phyloP scores from a whole-genome alignment of 768 basidiomycete genomes.

The Gyrodon lividus region DNA sequence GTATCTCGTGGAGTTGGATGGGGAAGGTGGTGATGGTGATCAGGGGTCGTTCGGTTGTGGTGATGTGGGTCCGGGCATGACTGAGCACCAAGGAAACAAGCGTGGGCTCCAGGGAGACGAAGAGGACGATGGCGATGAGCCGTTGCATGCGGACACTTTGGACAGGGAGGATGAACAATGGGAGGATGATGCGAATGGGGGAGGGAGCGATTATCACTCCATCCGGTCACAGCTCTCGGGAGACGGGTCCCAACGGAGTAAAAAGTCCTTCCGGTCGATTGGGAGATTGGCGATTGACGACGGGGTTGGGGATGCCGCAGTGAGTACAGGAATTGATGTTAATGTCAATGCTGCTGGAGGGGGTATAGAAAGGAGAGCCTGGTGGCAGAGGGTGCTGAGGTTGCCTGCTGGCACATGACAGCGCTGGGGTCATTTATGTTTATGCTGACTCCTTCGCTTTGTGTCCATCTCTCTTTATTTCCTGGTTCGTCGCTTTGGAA shows the following conservation, averaged over 20 bases:
- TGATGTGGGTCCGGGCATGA: not conserved
- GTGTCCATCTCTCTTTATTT: too few relatives aligned
- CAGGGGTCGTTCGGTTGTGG: not conserved
- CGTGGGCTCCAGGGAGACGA: not conserved
- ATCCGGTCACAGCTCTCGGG: conserved; percentile 24
- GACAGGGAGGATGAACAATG: conserved; percentile 5
- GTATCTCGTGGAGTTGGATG: conserved; percentile 32
- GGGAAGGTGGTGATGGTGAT: conserved; percentile 17
- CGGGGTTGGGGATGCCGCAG: not conserved
- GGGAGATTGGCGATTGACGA: conserved; percentile 4
- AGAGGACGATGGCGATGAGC: conserved; percentile 17
- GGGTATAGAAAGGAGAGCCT: conserved; percentile 23
- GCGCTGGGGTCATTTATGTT: not conserved
- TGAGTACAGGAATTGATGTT: conserved; percentile 2
- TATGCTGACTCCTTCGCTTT: not conserved
- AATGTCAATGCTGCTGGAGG: not conserved
- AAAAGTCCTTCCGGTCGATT: conserved; percentile 19
- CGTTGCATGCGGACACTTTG: conserved; percentile 23
- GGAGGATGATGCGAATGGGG: conserved; percentile 1
- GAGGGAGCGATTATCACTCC: conserved; percentile 31
- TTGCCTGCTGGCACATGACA: conserved; percentile 13
- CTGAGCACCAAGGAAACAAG: not conserved
- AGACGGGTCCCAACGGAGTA: conserved; percentile 23
- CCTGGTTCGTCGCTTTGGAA: too few relatives aligned
- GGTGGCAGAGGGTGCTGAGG: conserved; percentile 33